Evolutionary conservation across 495 filamentous ascomycete species (phyloP).

Genomic region (Penicillium subrubescens): DNA sequence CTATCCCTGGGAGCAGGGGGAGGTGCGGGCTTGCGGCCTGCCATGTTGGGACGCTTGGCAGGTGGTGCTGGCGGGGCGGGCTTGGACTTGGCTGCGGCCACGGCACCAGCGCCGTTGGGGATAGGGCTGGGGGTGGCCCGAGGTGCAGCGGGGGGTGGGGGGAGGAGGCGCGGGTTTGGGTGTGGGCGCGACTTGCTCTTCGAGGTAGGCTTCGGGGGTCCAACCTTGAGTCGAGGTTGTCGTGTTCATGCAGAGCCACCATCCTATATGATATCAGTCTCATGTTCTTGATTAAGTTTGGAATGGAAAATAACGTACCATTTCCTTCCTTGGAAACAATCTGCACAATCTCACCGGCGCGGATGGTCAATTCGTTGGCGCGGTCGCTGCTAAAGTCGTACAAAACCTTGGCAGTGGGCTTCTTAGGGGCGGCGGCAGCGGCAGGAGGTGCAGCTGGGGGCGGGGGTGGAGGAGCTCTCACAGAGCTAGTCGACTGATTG

Average conservation of each 20-base stretch:
- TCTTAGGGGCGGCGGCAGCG: constrained; percentile 62
- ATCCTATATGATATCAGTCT: constrained; percentile 59
- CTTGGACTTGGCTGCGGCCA: constrained; percentile 62
- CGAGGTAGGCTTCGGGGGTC: constrained; percentile 90
- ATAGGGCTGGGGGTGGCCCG: constrained; percentile 42
- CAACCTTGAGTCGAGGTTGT: constrained; percentile 73
- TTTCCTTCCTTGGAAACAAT: constrained; percentile 88
- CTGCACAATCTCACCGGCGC: constrained; percentile 76
- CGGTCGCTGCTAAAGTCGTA: constrained; percentile 86
- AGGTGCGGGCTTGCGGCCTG: constrained; percentile 66
- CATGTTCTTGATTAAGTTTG: background rate
- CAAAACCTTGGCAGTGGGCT: constrained; percentile 77
- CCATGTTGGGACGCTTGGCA: constrained; percentile 74
- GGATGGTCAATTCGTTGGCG: constrained; percentile 77
- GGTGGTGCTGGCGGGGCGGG: constrained; percentile 81
- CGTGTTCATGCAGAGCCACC: constrained; percentile 85
- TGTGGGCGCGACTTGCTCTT: constrained; percentile 62
- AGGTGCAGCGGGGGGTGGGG: constrained; percentile 60
- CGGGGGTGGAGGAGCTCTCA: constrained; percentile 69
- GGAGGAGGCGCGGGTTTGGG: constrained; percentile 57
- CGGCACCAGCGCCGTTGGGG: constrained; percentile 52
- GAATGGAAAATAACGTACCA: constrained; percentile 58
- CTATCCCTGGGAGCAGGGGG: constrained; percentile 68
- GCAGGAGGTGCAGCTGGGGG: constrained; percentile 67
- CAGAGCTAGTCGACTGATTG: constrained; percentile 54